Evolutionary conservation across 176 grass and related monocot genomes (phyloP).

Genomic region (Lolium rigidum): DNA sequence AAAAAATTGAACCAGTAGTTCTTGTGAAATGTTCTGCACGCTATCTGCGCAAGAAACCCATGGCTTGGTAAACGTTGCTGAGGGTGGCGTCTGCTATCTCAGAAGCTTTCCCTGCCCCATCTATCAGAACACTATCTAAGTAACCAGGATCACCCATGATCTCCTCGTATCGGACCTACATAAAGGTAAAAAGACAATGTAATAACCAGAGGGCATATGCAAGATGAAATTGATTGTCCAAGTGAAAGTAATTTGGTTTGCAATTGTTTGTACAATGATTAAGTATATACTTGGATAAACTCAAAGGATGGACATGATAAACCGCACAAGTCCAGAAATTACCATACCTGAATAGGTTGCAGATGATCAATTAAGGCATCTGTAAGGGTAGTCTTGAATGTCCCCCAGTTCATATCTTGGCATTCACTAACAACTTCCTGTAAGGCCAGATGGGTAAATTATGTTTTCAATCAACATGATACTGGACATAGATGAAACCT

Average conservation of each 20-base stretch:
- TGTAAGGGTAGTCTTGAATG: slow-evolving; percentile 78
- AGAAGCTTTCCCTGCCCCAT: slow-evolving; percentile 80
- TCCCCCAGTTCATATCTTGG: slow-evolving; percentile 94
- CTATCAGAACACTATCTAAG: slow-evolving; percentile 75
- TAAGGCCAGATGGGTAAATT: slow-evolving; percentile 13
- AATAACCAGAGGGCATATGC: not conserved
- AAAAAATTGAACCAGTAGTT: not conserved
- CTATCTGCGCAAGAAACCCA: slow-evolving; percentile 91
- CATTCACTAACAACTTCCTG: slow-evolving; percentile 91
- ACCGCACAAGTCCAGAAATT: not conserved
- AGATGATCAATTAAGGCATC: slow-evolving; percentile 91
- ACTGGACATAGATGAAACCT: slow-evolving; percentile 28
- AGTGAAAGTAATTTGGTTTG: not conserved
- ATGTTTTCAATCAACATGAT: slow-evolving; percentile 24
- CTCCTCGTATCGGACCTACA: slow-evolving; percentile 74
- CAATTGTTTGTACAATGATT: not conserved
- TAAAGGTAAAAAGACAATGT: slow-evolving; percentile 23
- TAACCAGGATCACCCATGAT: slow-evolving; percentile 85
- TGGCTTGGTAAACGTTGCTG: slow-evolving; percentile 90
- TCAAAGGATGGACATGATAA: not conserved
- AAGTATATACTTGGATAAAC: slow-evolving; percentile 28
- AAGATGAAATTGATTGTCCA: slow-evolving; percentile 12
- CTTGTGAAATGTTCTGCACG: not conserved
- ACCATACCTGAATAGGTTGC: slow-evolving; percentile 82
- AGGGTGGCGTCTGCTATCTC: slow-evolving; percentile 86